These are phyloP conservation scores for Neofusicoccum laricinum DNA, from an alignment of 2,329 filamentous ascomycete genomes.

Conservation along the genomic window DNA sequence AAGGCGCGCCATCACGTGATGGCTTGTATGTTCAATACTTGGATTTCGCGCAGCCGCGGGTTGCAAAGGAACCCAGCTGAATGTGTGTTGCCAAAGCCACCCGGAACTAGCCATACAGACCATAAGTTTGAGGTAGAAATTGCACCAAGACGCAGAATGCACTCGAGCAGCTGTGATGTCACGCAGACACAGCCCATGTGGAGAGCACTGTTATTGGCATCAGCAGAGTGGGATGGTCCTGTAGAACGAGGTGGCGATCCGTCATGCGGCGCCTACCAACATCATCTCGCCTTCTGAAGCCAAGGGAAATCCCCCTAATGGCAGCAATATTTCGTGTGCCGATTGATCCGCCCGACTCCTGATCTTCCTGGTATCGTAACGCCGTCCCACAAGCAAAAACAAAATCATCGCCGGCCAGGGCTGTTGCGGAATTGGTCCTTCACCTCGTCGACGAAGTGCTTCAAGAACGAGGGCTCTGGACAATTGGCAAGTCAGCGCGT, in stretches of 20 bases:
- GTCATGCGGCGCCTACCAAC: neutral
- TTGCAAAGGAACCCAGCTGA: too few relatives aligned
- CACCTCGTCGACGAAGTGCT: constrained; percentile 55
- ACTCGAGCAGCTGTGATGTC: too few relatives aligned
- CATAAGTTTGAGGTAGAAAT: too few relatives aligned
- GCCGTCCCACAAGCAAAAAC: neutral
- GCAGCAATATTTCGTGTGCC: neutral
- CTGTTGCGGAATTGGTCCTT: constrained; percentile 40
- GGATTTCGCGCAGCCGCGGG: too few relatives aligned
- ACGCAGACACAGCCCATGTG: too few relatives aligned
- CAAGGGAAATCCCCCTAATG: constrained; percentile 11
- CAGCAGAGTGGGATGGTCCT: too few relatives aligned
- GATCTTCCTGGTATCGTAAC: neutral
- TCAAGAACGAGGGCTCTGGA: constrained; percentile 38
- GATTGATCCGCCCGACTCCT: neutral
- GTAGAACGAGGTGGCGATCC: neutral
- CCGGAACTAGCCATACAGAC: too few relatives aligned
- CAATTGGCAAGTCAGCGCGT: neutral
- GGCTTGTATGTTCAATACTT: too few relatives aligned
- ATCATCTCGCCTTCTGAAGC: constrained; percentile 12
- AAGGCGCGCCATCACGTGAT: too few relatives aligned
- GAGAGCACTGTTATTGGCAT: too few relatives aligned
- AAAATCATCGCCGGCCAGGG: neutral
- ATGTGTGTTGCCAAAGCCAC: too few relatives aligned
- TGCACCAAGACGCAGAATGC: too few relatives aligned